Base-by-base conservation (phyloP, 192 early-diverging fungal species). In the Coemansia sp. region DNA sequence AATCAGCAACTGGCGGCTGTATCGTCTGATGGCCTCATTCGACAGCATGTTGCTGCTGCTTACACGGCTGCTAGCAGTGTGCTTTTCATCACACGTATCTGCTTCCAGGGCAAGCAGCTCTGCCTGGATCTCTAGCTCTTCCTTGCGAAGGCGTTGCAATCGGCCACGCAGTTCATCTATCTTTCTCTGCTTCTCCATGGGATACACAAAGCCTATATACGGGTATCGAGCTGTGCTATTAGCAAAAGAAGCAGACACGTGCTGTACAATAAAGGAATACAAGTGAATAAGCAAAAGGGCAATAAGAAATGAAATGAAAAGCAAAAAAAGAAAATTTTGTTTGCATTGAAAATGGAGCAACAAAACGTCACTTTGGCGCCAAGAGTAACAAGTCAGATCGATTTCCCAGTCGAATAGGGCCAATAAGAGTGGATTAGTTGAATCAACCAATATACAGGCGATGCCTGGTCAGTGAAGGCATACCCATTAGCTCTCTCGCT, bases 1-100 rank as follows among this genome's bases (percentile, higher is more conserved):
- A 19, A 95, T 69, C 29, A 97, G 85, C 25, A 97, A 81, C 64
- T 97, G 95, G 3, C 95, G 85, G 35, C 90, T 89, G 80, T 87
- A 95, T 0, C 93, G 84, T 30, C 83, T 72, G 61, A 95, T 91
- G 69, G 94, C 91, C 0, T 81, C 84, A 58, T 86, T 87, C 16
- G 75, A 82, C 1, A 95, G 69, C 16, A 34, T 52, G 13, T 39
- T 24, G 23, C n/a, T n/a, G n/a, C n/a, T n/a, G n/a, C n/a, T n/a
- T n/a, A n/a, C n/a, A n/a, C n/a, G n/a, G n/a, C n/a, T n/a, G n/a
- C 11, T 27, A 28, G 22, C 13, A 14, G 22, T 14, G 14, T 24
- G 20, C 6, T 14, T 34, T 20, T 5, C 50, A 1, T 6, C 39
- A 23, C 27, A 42, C 23, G 4, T 3, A 10, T 42, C 52, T 20